Conservation (phyloP, 1,139 yeast species). For the Geotrichum australiense region DNA sequence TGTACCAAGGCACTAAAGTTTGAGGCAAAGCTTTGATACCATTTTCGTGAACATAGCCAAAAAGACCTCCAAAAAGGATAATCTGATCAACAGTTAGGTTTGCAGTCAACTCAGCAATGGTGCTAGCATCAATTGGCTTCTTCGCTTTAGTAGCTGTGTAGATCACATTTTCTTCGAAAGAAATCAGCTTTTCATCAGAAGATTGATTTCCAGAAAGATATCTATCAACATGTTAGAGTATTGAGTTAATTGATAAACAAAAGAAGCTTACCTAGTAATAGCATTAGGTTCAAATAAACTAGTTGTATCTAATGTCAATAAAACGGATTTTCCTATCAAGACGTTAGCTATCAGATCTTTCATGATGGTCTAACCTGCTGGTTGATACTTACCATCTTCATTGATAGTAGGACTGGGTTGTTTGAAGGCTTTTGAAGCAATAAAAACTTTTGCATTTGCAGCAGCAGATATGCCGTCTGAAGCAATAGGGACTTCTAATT, state of each 20-base stretch:
- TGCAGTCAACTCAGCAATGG: slow-evolving; percentile 19
- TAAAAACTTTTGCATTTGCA: slow-evolving; percentile 13
- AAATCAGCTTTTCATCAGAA: slow-evolving; percentile 23
- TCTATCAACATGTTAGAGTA: slow-evolving; percentile 26
- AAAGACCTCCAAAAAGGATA: slow-evolving; percentile 18
- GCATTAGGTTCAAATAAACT: slow-evolving; percentile 68
- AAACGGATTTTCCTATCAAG: slow-evolving; percentile 7
- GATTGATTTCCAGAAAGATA: slow-evolving; percentile 33
- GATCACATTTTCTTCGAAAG: slow-evolving; percentile 21
- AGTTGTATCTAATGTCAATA: slow-evolving; percentile 4
- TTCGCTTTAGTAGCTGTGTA: slow-evolving; percentile 18
- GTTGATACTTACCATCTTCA: slow-evolving; percentile 16
- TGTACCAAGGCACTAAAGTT: slow-evolving; percentile 13
- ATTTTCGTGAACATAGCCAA: slow-evolving; percentile 16
- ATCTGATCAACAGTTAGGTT: slow-evolving; percentile 25
- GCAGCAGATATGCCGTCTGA: slow-evolving; percentile 14
- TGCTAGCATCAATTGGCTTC: slow-evolving; percentile 8
- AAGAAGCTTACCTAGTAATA: slow-evolving; percentile 56
- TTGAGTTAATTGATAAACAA: slow-evolving; percentile 19
- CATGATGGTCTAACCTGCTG: too few relatives aligned
- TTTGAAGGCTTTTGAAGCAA: slow-evolving; percentile 12
- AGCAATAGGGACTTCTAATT: slow-evolving; percentile 14
- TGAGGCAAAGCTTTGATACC: slow-evolving; percentile 14
- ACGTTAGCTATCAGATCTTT: background rate
- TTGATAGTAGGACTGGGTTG: slow-evolving; percentile 6